Percentiles rank a stretch among this genome's conserved stretches.
phyloP scores from a whole-genome alignment of 2,329 filamentous ascomycete species.

The Truncatella angustata region DNA sequence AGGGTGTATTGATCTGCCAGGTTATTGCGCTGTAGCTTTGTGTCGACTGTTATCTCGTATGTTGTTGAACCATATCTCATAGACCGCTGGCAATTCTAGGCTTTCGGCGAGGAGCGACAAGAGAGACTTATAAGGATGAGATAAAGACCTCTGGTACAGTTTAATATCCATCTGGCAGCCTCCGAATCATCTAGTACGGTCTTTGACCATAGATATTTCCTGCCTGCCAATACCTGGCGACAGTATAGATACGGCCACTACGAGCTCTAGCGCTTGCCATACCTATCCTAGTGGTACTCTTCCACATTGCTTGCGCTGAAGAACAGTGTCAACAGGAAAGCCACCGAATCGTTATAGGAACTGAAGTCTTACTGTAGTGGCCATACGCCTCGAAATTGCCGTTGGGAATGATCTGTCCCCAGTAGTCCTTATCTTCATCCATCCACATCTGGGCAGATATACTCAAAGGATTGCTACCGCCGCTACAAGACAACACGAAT shows the following conservation, averaged over 20 bases:
- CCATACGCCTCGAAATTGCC: conserved; percentile 2
- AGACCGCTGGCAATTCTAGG: no score
- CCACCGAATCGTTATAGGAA: no score
- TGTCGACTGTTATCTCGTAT: no score
- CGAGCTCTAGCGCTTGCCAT: conserved; percentile 1
- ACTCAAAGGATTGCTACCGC: neutral
- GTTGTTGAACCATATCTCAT: no score
- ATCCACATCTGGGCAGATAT: neutral
- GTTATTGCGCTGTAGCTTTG: no score
- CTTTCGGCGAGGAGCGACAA: no score
- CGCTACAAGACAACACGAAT: neutral
- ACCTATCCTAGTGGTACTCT: neutral
- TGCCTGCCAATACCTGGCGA: neutral
- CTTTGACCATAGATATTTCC: conserved; percentile 1
- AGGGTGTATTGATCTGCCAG: no score
- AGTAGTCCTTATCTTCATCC: neutral
- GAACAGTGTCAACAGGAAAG: neutral
- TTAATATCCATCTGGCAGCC: no score
- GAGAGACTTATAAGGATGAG: no score
- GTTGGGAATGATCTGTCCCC: conserved; percentile 1
- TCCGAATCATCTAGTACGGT: neutral
- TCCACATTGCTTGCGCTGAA: neutral
- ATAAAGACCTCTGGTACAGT: no score
- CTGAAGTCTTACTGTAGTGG: neutral
- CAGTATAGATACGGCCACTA: neutral